Base-by-base conservation (phyloP, 371 early-diverging fungal genomes). In the Zychaea mexicana region DNA sequence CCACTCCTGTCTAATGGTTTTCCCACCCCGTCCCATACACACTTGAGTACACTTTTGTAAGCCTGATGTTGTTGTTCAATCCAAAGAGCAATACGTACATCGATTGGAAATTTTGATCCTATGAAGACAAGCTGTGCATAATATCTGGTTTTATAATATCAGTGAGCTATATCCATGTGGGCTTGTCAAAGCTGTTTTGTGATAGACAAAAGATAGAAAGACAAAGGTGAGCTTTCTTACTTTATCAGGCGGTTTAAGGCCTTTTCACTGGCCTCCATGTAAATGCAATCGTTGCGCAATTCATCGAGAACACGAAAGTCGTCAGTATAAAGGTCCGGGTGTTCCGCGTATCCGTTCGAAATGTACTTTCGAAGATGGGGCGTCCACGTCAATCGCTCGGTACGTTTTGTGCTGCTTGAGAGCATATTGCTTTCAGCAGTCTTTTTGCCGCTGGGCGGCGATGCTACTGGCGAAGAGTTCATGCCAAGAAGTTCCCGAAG, bases 281-380 rank as follows among this genome's bases (percentile, higher is more conserved):
- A 83, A 55, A 90, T 79, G 61, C 90, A 88, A 57, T 90, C 89
- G 45, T 86, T 88, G 21, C 96, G 76, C 42, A 94, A 77, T 54
- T 87, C 89, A 53, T 96, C 93, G 4, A 95, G 79, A 24, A 89
- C 76, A 28, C 91, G 83, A 72, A 96, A 88, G 76, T 96, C 95
- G 72, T 93, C 93, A n/a, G 87, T 83, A 62, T 94, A 95, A 1
- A 82, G 72, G 67, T 94, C 93, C 2, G 94, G 94, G 61, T 93
- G 92, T 65, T 95, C 95, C 4, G 87, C 90, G 69, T 92, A 93
- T 0, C 88, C 83, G 28, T 85, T 85, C 0, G 85, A 84, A 60
- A 92, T 91, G 69, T 91, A 90, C 31, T 89, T 85, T 45, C 88
- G 73, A 22, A 92, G 76, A 55, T 74, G 74, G 33, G 83, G 85